Base-by-base conservation (phyloP, 345 rosid species). In the Durio zibethinus region DNA sequence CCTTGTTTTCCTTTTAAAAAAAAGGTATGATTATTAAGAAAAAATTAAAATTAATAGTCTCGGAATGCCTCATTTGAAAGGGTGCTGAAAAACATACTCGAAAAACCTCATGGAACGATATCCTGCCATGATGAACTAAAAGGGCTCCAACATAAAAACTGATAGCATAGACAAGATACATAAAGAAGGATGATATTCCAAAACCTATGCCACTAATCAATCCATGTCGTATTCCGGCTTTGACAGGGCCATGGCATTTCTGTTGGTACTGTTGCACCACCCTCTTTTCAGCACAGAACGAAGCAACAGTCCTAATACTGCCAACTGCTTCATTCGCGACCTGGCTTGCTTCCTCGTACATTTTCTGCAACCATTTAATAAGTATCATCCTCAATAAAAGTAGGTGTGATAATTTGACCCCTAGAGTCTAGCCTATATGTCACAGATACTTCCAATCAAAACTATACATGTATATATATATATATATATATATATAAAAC, bases 291-390 rank as follows among this genome's bases (percentile, higher is more conserved):
- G 93, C 93, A 80, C 94, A 90, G 83, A 90, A 94, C 2, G 97
- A 94, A 66, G 94, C 92, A 64, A 92, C 94, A 3, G 98, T 91
- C 85, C 97, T 86, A 57, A 92, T 92, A 68, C 92, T 90, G 54
- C 97, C 93, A 4, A 91, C 93, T 16, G 98, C 98, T 56, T 94
- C 97, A 21, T 82, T 88, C 7, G 97, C 97, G 48, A 92, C 91
- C 83, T 91, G 94, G 80, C 93, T 92, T 10, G 97, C 97, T 79
- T 94, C 93, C 86, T 91, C 97, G 10, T 92, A 94, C 94, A 87
- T 89, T 85, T 77, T 83, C 97, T 94, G 86, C 78, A 77, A 36
- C 25, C 56, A 78, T 53, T 45, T 33, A 23, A 56, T 31, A n/a
- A 38, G 29, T 23, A 23, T 18, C 63, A 15, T n/a, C 7, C 59